Percentiles rank a stretch among this genome's conserved stretches.
Evolutionary conservation across 176 grass and related monocot species (phyloP).

Genomic region (Carex parvula): DNA sequence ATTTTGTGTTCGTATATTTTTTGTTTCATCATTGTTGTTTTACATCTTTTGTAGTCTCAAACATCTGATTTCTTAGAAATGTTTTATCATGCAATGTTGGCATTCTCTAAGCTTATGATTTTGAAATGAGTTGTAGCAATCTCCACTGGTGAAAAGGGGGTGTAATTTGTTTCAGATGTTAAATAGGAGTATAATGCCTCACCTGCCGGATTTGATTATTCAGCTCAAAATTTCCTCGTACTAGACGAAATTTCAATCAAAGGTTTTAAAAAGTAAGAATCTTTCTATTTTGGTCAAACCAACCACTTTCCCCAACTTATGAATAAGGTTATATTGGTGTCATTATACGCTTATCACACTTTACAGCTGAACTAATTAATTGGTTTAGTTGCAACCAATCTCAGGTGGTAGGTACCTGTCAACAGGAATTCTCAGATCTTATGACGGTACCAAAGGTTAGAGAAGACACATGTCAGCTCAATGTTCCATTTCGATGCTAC

Average conservation of each 20-base stretch:
- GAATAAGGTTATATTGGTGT: neutral
- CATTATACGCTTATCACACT: neutral
- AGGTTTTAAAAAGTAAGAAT: neutral
- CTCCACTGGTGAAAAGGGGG: neutral
- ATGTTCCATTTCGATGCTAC: neutral
- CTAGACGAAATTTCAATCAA: neutral
- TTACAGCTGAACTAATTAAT: constrained; percentile 12
- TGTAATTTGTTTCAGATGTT: neutral
- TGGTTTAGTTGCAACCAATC: neutral
- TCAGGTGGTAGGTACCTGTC: neutral
- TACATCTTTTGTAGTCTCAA: neutral
- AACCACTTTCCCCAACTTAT: neutral
- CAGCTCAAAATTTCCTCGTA: neutral
- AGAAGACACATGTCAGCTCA: neutral
- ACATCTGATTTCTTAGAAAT: neutral
- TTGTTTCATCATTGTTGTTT: constrained; percentile 1
- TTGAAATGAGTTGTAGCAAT: neutral
- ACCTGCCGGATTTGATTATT: neutral
- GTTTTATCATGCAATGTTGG: neutral
- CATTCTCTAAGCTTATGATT: neutral
- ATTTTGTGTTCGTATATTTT: neutral
- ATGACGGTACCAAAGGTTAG: neutral
- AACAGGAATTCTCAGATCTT: neutral
- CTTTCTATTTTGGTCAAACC: neutral
- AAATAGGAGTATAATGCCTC: neutral